Base-by-base conservation (phyloP, 139 green algal genomes). In the Gonium pectorale region DNA sequence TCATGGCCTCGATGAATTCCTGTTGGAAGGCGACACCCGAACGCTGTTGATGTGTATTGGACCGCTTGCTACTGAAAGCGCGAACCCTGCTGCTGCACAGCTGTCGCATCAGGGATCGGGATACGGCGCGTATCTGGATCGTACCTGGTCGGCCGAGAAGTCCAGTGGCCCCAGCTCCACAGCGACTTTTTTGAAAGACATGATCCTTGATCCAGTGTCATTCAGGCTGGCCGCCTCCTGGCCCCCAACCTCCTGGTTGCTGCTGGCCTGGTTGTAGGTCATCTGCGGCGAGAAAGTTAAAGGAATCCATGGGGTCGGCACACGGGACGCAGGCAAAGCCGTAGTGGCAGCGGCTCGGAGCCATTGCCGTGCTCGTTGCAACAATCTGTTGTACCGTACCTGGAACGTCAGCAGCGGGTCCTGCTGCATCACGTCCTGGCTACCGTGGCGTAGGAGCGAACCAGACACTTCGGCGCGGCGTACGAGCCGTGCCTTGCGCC, bases 161-260 rank as follows among this genome's bases (percentile, higher is more conserved):
- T 94, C 90, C 81, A 94, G 38, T 6, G 86, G 75, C 8, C 83
- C 81, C 4, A 94, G 56, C 46, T 91, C 81, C 66, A 95, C n/a
- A 38, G 91, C 85, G 35, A 97, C 77, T 67, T 94, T 79, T 71
- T 95, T 96, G 91, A 96, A 97, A 2, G 93, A 95, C 69, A 95
- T 75, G 70, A 98, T 98, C 71, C 79, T 84, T n/a, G n/a, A n/a
- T n/a, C n/a, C 33, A 21, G 17, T 83, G 41, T 64, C 77, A 17
- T 44, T 3, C 43, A 64, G 43, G 77, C 60, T n/a, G n/a, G n/a
- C n/a, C n/a, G n/a, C n/a, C n/a, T n/a, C n/a, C n/a, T n/a, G n/a
- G n/a, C n/a, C 43, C n/a, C 35, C 63, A 8, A 37, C 5, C 27
- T 38, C 60, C 29, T 73, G 60, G 77, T 64, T 83, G 77, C 77